Conservation (phyloP, 257 asterid genomes). For the Vinca minor region DNA sequence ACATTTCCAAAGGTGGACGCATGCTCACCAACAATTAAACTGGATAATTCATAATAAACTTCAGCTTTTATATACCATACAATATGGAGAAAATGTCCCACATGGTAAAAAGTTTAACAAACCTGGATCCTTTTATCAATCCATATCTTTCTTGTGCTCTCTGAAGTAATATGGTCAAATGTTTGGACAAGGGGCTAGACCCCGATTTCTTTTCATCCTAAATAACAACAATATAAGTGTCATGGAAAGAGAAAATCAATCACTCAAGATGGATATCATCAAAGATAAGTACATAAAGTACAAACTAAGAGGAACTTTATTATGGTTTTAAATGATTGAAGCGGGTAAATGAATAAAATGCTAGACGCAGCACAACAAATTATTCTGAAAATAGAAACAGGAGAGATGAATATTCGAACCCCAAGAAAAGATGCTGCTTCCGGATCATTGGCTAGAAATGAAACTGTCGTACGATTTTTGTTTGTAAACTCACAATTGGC, state of each 20-base stretch:
- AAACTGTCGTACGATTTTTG: constrained; percentile 51
- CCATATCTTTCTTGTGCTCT: constrained; percentile 61
- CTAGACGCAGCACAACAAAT: neutral
- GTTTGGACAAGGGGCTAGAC: constrained; percentile 61
- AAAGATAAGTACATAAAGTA: neutral
- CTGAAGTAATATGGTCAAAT: constrained; percentile 51
- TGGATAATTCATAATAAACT: constrained; percentile 20
- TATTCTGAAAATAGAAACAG: neutral
- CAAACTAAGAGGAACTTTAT: neutral
- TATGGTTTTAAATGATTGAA: neutral
- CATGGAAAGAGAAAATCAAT: neutral
- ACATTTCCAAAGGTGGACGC: constrained; percentile 37
- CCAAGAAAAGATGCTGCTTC: constrained; percentile 69
- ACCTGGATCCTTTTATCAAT: constrained; percentile 74
- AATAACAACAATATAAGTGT: neutral
- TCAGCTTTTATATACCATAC: neutral
- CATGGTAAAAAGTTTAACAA: constrained; percentile 4
- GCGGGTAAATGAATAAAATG: neutral
- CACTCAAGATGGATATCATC: neutral
- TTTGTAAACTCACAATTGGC: constrained; percentile 65
- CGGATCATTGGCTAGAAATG: constrained; percentile 68
- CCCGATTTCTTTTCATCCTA: constrained; percentile 58
- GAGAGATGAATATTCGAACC: constrained; percentile 37
- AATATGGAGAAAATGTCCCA: neutral
- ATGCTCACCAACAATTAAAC: constrained; percentile 59